Evolutionary conservation across 78 protist species (phyloP).

Genomic region (Dictyostelium firmibasis): DNA sequence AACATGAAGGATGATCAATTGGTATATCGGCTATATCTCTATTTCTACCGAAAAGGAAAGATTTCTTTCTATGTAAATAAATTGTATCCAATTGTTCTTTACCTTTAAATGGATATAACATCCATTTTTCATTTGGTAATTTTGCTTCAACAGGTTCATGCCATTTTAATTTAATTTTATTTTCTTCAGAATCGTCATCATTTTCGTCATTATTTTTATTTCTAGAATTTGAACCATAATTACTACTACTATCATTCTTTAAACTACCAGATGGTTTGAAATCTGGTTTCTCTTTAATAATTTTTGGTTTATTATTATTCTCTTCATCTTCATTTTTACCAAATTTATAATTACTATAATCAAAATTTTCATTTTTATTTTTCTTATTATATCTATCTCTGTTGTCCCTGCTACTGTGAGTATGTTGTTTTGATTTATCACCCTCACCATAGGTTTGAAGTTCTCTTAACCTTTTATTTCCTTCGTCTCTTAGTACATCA

Average conservation of each 20-base stretch:
- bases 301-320: not conserved
- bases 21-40: slow-evolving; percentile 89
- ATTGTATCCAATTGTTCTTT: slow-evolving; percentile 64
- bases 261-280: slow-evolving; percentile 79
- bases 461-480: slow-evolving; percentile 45
- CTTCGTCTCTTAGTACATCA: slow-evolving; percentile 21
- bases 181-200: not conserved
- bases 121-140: slow-evolving; percentile 82
- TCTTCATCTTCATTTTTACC: slow-evolving; percentile 4
- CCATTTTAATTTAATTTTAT: slow-evolving; percentile 79
- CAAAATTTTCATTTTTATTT: not conserved
- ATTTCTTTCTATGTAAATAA: slow-evolving; percentile 47
- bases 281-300: slow-evolving; percentile 80
- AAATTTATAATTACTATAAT: not conserved
- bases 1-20: slow-evolving; percentile 92
- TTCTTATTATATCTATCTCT: not conserved
- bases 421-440: not conserved
- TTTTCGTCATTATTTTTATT: not conserved
- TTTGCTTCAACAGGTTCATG: slow-evolving; percentile 86
- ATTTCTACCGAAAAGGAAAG: slow-evolving; percentile 89
- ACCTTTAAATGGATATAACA: slow-evolving; percentile 89
- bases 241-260: not conserved
- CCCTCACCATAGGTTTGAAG: not conserved
- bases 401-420: not conserved
- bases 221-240: not conserved